Percentiles rank a stretch among this genome's conserved stretches.
Evolutionary conservation across 2,329 filamentous ascomycete genomes (phyloP).

Genomic region (Cordyceps cateniannulata): DNA sequence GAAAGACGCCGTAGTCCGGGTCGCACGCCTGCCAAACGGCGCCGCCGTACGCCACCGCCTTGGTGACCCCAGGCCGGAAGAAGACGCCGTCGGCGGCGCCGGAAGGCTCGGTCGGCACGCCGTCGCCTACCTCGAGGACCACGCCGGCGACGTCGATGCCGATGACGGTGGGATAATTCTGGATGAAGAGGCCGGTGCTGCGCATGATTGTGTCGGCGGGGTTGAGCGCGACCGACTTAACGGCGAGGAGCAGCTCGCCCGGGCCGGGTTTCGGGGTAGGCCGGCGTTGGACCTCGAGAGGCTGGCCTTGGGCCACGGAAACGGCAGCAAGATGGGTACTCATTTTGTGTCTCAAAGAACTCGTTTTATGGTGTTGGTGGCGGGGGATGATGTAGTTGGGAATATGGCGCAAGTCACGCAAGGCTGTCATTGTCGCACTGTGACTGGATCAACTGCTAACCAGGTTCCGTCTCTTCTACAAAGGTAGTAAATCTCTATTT

Average conservation of each 20-base stretch:
- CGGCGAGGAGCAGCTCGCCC: constrained; percentile 38
- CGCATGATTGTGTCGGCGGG: constrained; percentile 38
- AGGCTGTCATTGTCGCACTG: too few species aligned
- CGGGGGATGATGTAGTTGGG: too few species aligned
- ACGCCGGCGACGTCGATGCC: constrained; percentile 38
- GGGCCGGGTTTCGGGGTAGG: constrained; percentile 38
- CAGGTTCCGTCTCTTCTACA: too few species aligned
- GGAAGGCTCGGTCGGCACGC: constrained; percentile 24
- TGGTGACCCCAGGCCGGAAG: constrained; percentile 29
- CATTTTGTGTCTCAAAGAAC: constrained; percentile 18
- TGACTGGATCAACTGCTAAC: too few species aligned
- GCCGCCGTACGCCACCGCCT: constrained; percentile 32
- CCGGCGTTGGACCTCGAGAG: constrained; percentile 31
- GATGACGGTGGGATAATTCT: constrained; percentile 33
- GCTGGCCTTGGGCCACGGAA: constrained; percentile 26
- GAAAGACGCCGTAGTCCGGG: constrained; percentile 41
- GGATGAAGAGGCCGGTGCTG: constrained; percentile 34
- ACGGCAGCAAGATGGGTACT: constrained; percentile 36
- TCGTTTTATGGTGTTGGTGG: not conserved
- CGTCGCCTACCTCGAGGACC: constrained; percentile 34
- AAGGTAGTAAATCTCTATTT: too few species aligned
- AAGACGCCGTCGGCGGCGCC: constrained; percentile 11
- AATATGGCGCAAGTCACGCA: too few species aligned
- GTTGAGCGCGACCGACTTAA: constrained; percentile 43
- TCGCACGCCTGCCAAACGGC: constrained; percentile 35